phyloP scores from a whole-genome alignment of 73 alveolate genomes.

The Stentor coeruleus region DNA sequence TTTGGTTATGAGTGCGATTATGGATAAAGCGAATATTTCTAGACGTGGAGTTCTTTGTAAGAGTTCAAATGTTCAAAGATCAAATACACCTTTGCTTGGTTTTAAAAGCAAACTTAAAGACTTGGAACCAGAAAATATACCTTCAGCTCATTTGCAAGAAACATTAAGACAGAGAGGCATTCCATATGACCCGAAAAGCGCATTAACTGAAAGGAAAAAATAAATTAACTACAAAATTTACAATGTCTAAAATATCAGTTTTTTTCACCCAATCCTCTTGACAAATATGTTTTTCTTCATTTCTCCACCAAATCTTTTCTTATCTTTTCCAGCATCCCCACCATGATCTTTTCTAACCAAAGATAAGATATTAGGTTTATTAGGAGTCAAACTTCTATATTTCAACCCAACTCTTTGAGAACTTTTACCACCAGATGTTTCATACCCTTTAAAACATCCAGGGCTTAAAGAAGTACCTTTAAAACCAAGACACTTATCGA shows the following conservation, averaged over 20 bases:
- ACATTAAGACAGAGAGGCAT: slow-evolving; percentile 16
- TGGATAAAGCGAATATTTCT: background rate
- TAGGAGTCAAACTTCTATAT: background rate
- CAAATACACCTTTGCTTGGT: background rate
- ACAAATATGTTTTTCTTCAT: background rate
- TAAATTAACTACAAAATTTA: too few species aligned
- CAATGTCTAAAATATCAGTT: too few species aligned
- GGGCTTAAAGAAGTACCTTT: background rate
- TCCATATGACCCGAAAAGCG: slow-evolving; percentile 1
- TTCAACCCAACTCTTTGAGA: background rate
- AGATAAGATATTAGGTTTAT: too few species aligned
- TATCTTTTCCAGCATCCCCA: background rate
- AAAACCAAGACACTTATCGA: background rate
- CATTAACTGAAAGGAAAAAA: background rate
- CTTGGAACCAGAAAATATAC: background rate
- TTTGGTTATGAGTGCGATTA: slow-evolving; percentile 20
- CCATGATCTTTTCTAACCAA: background rate
- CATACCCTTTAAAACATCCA: background rate
- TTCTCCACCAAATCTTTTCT: background rate
- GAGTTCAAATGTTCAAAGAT: too few species aligned
- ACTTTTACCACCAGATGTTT: background rate
- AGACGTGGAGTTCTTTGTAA: too few species aligned
- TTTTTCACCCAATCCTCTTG: too few species aligned
- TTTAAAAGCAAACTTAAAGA: too few species aligned
- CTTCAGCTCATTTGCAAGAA: background rate